Evolutionary conservation across 257 asterid species (phyloP).

Genomic region (Datura wrightii): DNA sequence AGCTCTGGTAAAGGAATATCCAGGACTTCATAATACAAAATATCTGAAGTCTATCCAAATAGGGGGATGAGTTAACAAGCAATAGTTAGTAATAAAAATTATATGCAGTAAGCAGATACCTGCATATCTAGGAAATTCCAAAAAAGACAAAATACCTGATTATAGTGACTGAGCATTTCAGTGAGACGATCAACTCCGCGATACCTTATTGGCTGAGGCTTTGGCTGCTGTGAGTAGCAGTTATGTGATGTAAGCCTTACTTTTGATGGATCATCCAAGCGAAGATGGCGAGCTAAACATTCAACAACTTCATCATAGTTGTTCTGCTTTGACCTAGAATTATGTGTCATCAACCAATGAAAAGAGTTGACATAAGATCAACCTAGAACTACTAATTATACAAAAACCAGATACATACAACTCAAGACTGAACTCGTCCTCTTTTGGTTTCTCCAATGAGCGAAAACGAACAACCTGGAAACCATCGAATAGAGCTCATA

Average conservation of each 20-base stretch:
- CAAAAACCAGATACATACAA: conserved; percentile 53
- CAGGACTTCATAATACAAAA: conserved; percentile 87
- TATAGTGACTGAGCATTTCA: conserved; percentile 91
- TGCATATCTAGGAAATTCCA: not conserved
- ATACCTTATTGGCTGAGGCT: conserved; percentile 78
- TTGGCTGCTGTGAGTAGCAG: conserved; percentile 92
- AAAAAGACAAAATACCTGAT: conserved; percentile 61
- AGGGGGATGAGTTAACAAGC: conserved; percentile 25
- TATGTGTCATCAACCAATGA: conserved; percentile 30
- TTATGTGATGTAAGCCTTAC: conserved; percentile 88
- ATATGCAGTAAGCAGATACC: conserved; percentile 11
- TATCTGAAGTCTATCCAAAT: conserved; percentile 69
- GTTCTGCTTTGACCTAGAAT: conserved; percentile 73
- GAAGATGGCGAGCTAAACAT: conserved; percentile 71
- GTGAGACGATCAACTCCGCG: conserved; percentile 72
- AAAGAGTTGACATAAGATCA: conserved; percentile 24
- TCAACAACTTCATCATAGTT: conserved; percentile 87
- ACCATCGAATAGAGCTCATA: conserved; percentile 36
- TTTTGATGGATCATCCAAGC: conserved; percentile 79
- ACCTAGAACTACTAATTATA: conserved; percentile 21
- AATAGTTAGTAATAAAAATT: conserved; percentile 16
- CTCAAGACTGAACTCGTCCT: conserved; percentile 84
- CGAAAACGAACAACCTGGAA: conserved; percentile 81
- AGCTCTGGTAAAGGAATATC: conserved; percentile 94
- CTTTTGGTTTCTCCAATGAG: conserved; percentile 81